These are phyloP conservation scores for Mortierella sp. DNA, from an alignment of 371 early-diverging fungal genomes.

Conservation along the genomic window DNA sequence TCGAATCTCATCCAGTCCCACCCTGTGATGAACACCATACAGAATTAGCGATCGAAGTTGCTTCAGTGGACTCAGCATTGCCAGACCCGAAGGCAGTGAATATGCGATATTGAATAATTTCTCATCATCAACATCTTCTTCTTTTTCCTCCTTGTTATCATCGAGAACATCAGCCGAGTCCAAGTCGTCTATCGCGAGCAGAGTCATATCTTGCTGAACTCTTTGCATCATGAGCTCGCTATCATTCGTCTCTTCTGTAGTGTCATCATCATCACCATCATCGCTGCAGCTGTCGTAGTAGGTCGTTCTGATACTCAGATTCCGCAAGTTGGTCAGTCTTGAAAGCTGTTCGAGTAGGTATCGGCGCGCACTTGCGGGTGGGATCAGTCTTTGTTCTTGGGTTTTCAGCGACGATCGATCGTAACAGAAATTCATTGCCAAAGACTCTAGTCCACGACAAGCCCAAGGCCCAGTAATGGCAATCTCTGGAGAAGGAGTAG, in stretches of 20 bases:
- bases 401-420: background rate
- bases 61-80: constrained; percentile 2
- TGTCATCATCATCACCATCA: background rate
- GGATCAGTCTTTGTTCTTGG: constrained; percentile 4
- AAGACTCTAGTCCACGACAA: background rate
- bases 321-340: constrained; percentile 4
- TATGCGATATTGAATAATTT: constrained; percentile 1
- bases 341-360: constrained; percentile 8
- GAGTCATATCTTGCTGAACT: background rate
- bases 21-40: background rate
- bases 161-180: background rate
- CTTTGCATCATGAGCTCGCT: constrained; percentile 4
- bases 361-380: constrained; percentile 3
- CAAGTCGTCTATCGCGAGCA: constrained; percentile 1
- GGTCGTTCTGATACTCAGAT: constrained; percentile 4
- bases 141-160: background rate
- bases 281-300: background rate
- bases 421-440: constrained; percentile 8
- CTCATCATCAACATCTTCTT: background rate
- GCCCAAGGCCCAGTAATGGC: constrained; percentile 3
- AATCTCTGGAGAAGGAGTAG: background rate
- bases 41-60: constrained; percentile 5
- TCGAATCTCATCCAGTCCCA: constrained; percentile 5
- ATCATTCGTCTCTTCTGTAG: background rate
- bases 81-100: constrained; percentile 5